Conservation (phyloP, 1,139 yeast species). For the Sugiyamaella sp. region DNA sequence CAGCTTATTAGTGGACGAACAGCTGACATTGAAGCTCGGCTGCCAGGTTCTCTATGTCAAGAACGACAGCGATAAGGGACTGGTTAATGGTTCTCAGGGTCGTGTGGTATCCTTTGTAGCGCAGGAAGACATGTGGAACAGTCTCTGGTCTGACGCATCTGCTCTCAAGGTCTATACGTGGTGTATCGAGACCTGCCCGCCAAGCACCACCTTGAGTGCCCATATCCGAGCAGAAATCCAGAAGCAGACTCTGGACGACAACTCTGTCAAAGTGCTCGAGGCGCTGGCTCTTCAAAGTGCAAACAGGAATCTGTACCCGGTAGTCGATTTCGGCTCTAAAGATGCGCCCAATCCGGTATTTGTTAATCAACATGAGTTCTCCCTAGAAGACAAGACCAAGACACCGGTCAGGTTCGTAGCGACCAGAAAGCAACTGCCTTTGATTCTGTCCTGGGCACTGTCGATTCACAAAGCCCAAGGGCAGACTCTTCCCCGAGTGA, state of each 20-base stretch:
- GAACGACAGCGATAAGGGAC: conserved; percentile 46
- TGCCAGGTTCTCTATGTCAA: conserved; percentile 63
- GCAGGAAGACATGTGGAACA: conserved; percentile 11
- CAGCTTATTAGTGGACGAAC: conserved; percentile 52
- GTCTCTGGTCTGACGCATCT: not conserved
- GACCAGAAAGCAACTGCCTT: conserved; percentile 65
- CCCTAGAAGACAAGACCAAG: not conserved
- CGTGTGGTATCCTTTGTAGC: conserved; percentile 49
- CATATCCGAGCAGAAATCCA: not conserved
- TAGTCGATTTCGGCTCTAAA: conserved; percentile 9
- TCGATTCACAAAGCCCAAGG: conserved; percentile 94
- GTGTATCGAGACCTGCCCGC: conserved; percentile 2
- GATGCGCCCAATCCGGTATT: no score
- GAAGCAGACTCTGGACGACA: not conserved
- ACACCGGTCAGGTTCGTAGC: conserved; percentile 28
- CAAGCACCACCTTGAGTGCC: not conserved
- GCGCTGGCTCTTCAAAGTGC: not conserved
- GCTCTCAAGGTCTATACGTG: conserved; percentile 10
- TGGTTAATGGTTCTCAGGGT: conserved; percentile 57
- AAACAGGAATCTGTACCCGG: not conserved
- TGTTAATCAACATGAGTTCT: conserved; percentile 11
- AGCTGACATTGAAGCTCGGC: conserved; percentile 54
- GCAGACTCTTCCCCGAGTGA: conserved; percentile 78
- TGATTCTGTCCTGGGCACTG: conserved; percentile 82
- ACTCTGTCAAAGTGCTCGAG: not conserved